Conservation (phyloP, 176 grass and related monocot species). For the Eleusine coracana region DNA sequence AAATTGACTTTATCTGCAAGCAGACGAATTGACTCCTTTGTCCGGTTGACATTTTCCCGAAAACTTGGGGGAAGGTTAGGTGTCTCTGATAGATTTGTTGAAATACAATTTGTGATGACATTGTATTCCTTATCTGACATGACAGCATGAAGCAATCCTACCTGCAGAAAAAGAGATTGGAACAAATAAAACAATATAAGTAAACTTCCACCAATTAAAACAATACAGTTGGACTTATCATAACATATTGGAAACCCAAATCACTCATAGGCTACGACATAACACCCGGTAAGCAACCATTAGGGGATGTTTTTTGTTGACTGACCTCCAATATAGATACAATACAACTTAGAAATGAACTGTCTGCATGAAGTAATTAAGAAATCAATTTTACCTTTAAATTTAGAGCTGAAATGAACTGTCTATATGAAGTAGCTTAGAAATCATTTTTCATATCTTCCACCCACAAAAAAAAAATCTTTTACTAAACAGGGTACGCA, state of each 20-base stretch:
- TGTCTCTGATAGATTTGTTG: conserved; percentile 78
- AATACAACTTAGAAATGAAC: neutral
- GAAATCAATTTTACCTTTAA: neutral
- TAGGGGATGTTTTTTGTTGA: neutral
- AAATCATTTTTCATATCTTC: too few relatives aligned
- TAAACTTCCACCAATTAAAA: conserved; percentile 3
- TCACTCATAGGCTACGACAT: conserved; percentile 14
- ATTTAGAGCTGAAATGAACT: neutral
- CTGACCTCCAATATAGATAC: neutral
- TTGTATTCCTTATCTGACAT: conserved; percentile 98
- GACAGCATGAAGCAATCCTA: conserved; percentile 79
- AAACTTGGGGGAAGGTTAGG: conserved; percentile 94
- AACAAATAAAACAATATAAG: conserved; percentile 15
- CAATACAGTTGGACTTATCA: neutral
- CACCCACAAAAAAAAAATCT: too few relatives aligned
- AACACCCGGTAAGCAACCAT: conserved; percentile 16
- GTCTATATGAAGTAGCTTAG: too few relatives aligned
- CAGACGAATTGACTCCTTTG: conserved; percentile 87
- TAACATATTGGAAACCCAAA: neutral
- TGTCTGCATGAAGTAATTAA: neutral
- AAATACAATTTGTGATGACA: conserved; percentile 87
- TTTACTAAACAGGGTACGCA: neutral
- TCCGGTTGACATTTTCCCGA: conserved; percentile 70
- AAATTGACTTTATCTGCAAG: conserved; percentile 96
- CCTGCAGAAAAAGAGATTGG: conserved; percentile 51